Conservation (phyloP, 2,329 filamentous ascomycete genomes). For the Juglanconis oblonga region DNA sequence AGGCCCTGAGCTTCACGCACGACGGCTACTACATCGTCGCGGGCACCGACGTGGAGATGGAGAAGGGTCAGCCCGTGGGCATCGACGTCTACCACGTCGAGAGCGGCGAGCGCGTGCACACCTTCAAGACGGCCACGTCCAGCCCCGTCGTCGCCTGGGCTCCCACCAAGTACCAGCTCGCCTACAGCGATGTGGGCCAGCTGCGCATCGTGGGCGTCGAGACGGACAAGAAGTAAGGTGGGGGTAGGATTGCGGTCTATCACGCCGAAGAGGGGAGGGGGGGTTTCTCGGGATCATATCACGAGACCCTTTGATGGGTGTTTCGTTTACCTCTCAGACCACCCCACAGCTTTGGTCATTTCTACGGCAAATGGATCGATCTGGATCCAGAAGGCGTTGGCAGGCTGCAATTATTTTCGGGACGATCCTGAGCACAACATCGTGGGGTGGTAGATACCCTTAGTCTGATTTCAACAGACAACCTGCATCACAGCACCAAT, state of each 20-base stretch:
- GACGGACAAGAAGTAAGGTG: slow-evolving; percentile 37
- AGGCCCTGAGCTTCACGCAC: slow-evolving; percentile 72
- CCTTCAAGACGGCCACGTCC: slow-evolving; percentile 63
- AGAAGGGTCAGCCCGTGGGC: slow-evolving; percentile 52
- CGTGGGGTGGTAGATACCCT: neutral
- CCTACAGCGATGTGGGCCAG: slow-evolving; percentile 67
- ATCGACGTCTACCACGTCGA: slow-evolving; percentile 71
- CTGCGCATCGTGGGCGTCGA: slow-evolving; percentile 64
- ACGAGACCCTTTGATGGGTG: no score
- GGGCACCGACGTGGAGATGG: slow-evolving; percentile 54
- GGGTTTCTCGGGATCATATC: neutral
- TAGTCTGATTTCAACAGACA: neutral
- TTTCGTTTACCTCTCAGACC: no score
- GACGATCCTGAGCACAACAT: neutral
- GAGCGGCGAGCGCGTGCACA: slow-evolving; percentile 70
- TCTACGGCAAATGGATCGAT: neutral
- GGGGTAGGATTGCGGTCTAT: no score
- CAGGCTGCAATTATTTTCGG: neutral
- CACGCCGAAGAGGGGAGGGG: no score
- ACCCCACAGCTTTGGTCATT: no score
- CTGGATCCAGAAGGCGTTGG: neutral
- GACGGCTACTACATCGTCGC: slow-evolving; percentile 73
- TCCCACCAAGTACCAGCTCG: slow-evolving; percentile 69
- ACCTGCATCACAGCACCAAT: neutral
- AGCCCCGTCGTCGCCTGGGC: slow-evolving; percentile 73